Conservation (phyloP, 2,329 filamentous ascomycete genomes). For the Ramularia collo-cygni region DNA sequence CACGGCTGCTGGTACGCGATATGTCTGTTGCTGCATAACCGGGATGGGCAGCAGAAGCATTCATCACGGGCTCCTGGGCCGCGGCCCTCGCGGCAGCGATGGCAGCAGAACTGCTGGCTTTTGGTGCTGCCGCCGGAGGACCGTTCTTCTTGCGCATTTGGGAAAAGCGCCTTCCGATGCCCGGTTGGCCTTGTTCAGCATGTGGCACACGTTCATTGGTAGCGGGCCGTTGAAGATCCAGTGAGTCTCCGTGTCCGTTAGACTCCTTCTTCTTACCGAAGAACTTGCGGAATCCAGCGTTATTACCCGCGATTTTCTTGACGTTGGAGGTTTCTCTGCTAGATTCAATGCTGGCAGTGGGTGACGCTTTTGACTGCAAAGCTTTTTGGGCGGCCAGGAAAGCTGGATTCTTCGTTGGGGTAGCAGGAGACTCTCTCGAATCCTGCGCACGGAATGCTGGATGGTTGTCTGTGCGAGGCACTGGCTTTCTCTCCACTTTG, state of each 20-base stretch:
- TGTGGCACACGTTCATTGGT: slow-evolving; percentile 25
- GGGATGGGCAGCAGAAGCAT: slow-evolving; percentile 32
- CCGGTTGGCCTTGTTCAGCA: slow-evolving; percentile 13
- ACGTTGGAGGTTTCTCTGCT: slow-evolving; percentile 19
- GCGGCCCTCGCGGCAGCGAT: slow-evolving; percentile 7
- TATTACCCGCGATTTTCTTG: slow-evolving; percentile 38
- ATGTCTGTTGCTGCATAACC: slow-evolving; percentile 45
- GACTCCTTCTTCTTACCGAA: slow-evolving; percentile 57
- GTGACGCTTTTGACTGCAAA: slow-evolving; percentile 21
- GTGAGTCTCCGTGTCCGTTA: slow-evolving; percentile 31
- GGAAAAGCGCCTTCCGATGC: slow-evolving; percentile 35
- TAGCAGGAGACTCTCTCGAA: slow-evolving; percentile 12
- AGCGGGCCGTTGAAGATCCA: slow-evolving; percentile 46
- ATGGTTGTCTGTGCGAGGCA: slow-evolving; percentile 33
- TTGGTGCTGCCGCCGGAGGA: slow-evolving; percentile 4
- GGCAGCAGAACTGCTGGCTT: slow-evolving; percentile 18
- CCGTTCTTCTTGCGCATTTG: slow-evolving; percentile 34
- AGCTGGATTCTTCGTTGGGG: slow-evolving; percentile 27
- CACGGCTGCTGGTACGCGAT: slow-evolving; percentile 55
- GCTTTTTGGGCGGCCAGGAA: slow-evolving; percentile 27
- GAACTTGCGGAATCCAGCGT: slow-evolving; percentile 53
- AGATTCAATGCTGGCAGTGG: slow-evolving; percentile 26
- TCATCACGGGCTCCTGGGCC: slow-evolving; percentile 16
- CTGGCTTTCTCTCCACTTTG: slow-evolving; percentile 27
- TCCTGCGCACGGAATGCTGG: slow-evolving; percentile 35